Evolutionary conservation across 2,329 filamentous ascomycete species (phyloP), one percentile per base, ranked within the genome.

Genomic region (Plectosphaerella cucumerina): DNA sequence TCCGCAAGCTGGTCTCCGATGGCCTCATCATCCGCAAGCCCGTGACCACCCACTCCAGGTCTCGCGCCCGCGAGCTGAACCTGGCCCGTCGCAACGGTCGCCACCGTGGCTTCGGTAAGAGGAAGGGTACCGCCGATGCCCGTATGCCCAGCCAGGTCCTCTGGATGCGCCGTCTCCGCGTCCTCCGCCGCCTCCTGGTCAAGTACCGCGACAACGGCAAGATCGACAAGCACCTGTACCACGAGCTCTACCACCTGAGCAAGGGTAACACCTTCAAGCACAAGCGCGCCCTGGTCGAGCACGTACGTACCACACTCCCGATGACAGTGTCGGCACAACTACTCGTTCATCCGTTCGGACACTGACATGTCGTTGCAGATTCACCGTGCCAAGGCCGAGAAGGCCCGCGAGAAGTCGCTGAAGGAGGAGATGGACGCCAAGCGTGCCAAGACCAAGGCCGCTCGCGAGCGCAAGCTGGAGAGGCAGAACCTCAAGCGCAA

Each of bases 201-300:
- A 97, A 97, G 86, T 99, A 99, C 86, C 94, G 94, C 79, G 93
- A 93, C 77, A 89, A 89, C 71, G 95, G 95, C 78, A 99, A 99
- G 89, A 99, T 99, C 76, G 94, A 99, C 84, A 99, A 99, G 88
- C 94, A 99, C 85, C 91, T 99, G 59, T 99, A 99, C 87, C 94
- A 99, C 86, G 92, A 97, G 83, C 90, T 99, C 65, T 99, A 99
- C 86, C 94, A 97, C 80, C 83, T 96, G 75, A 94, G 89, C 87
- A 99, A 99, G 92, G 95, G 94, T 95, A 99, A 99, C 88, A 93
- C 94, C 76, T 99, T 99, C 89, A 99, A 99, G 92, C 94, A 99
- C 90, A 99, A 97, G 92, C 89, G 94, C 80, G 94, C 92, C 72
- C 87, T 99, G 69, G 91, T 99, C 75, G 94, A 99, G 86, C 94